Evolutionary conservation across 306 rosid genomes (phyloP), one percentile per base, ranked within the genome.

Genomic region (Acmispon strigosus): DNA sequence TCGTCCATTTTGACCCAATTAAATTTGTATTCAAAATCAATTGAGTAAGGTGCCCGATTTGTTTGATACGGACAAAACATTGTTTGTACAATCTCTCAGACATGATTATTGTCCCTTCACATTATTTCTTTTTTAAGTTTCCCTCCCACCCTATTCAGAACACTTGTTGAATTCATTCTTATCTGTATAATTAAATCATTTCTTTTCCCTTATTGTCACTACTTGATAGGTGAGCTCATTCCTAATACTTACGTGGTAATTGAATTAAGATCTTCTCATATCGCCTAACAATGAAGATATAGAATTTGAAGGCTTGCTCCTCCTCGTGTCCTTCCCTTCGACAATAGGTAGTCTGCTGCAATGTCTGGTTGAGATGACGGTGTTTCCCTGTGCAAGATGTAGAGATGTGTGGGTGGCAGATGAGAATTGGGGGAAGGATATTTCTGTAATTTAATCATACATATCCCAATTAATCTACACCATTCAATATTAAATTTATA

Each of bases 11-110:
- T 57, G 55, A 66, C 74, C 54, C 69, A 36, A 22, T 27, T 14
- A 60, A 76, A 22, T 22, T 59, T 69, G 69, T 53, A 61, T 63
- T 77, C 55, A 71, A 63, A 71, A 66, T 22, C 69, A 72, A 72
- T 78, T 56, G 16, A 78, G 47, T 72, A 72, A 56, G 74, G 50
- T 56, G 47, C 54, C 56, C 74, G 54, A 71, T 10, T 63, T 55
- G 65, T 49, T 49, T 22, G 60, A 78, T 66, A 50, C 19, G 75
- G 75, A 73, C 78, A 78, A 78, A 78, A 72, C 75, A 78, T 72
- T 49, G 11, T 66, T 56, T 19, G 71, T 34, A 67, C 75, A 78
- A 51, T 73, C 71, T 58, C 58, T 72, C 36, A 13, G 42, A 32
- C 74, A 64, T 65, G 53, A 72, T 72, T 73, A 15, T 64, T 75